These are phyloP conservation scores for Dimargaris verticillata DNA, from an alignment of 192 early-diverging fungal species.

Conservation along the genomic window DNA sequence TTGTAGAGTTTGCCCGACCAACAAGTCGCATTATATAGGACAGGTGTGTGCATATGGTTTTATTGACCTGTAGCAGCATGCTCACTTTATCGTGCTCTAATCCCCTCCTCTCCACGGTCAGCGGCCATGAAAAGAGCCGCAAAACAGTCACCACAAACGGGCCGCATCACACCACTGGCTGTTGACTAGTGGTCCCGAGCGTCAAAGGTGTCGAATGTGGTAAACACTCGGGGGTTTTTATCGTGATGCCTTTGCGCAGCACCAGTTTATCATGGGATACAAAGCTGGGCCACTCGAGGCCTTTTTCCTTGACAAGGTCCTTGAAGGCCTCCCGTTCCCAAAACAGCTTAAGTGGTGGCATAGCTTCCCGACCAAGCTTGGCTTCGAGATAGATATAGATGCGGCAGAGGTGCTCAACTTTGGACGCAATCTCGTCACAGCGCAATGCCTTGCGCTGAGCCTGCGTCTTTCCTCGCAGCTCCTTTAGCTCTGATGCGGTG, in stretches of 20 bases:
- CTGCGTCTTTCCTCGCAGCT: neutral
- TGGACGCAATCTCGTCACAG: neutral
- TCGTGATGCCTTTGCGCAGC: neutral
- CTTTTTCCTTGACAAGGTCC: constrained; percentile 1
- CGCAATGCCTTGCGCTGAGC: neutral
- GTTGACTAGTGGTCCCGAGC: too few relatives aligned
- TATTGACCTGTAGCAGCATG: too few relatives aligned
- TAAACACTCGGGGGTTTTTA: constrained; percentile 3
- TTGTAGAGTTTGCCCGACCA: too few relatives aligned
- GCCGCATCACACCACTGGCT: too few relatives aligned
- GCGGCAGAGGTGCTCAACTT: constrained; percentile 3
- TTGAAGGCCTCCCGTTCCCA: constrained; percentile 7
- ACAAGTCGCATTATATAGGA: too few relatives aligned
- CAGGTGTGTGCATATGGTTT: too few relatives aligned
- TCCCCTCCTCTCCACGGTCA: too few relatives aligned
- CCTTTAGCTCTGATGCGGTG: neutral
- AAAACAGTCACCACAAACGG: too few relatives aligned
- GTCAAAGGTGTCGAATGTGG: neutral
- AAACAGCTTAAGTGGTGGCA: constrained; percentile 6
- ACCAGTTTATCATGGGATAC: constrained; percentile 2
- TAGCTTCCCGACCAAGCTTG: neutral
- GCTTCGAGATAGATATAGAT: constrained; percentile 11
- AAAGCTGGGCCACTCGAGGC: constrained; percentile 6
- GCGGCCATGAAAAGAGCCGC: too few relatives aligned
- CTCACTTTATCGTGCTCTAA: too few relatives aligned